Evolutionary conservation across 1,284 basidiomycete species (phyloP).

Genomic region (Acaromyces ingoldii): DNA sequence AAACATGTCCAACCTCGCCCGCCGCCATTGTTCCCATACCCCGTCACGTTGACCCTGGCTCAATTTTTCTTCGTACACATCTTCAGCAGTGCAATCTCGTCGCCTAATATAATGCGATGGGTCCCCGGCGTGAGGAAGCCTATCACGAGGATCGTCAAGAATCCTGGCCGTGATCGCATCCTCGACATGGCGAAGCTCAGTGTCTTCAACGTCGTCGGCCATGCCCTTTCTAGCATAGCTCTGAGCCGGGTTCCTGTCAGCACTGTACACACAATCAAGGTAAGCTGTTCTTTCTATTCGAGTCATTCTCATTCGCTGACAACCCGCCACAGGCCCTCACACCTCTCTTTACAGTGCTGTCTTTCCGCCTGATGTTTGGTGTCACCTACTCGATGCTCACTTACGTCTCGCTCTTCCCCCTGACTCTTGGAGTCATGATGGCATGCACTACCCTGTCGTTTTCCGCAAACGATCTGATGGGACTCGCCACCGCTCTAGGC

Average conservation of each 20-base stretch:
- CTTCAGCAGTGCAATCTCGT: slow-evolving; percentile 66
- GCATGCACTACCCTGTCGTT: slow-evolving; percentile 90
- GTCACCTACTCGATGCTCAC: slow-evolving; percentile 88
- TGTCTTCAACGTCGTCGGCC: slow-evolving; percentile 84
- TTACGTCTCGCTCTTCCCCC: slow-evolving; percentile 86
- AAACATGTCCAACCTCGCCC: neutral
- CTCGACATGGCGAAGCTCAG: slow-evolving; percentile 83
- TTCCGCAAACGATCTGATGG: slow-evolving; percentile 61
- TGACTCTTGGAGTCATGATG: slow-evolving; percentile 94
- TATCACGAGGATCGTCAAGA: slow-evolving; percentile 26
- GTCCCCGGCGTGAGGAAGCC: slow-evolving; percentile 19
- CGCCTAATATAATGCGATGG: slow-evolving; percentile 13
- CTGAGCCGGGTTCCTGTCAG: slow-evolving; percentile 93
- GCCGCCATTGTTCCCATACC: slow-evolving; percentile 67
- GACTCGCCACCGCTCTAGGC: slow-evolving; percentile 9
- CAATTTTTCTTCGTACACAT: slow-evolving; percentile 91
- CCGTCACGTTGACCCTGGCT: slow-evolving; percentile 89
- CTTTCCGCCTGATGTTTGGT: slow-evolving; percentile 84
- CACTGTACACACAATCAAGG: slow-evolving; percentile 98
- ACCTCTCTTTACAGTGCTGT: slow-evolving; percentile 90
- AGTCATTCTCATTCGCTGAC: too few relatives aligned
- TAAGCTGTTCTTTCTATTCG: slow-evolving; percentile 54
- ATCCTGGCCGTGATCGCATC: slow-evolving; percentile 69
- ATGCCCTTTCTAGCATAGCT: slow-evolving; percentile 93
- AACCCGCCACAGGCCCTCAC: slow-evolving; percentile 83